Conservation (phyloP, 371 early-diverging fungal genomes). For the Mortierella sp. region DNA sequence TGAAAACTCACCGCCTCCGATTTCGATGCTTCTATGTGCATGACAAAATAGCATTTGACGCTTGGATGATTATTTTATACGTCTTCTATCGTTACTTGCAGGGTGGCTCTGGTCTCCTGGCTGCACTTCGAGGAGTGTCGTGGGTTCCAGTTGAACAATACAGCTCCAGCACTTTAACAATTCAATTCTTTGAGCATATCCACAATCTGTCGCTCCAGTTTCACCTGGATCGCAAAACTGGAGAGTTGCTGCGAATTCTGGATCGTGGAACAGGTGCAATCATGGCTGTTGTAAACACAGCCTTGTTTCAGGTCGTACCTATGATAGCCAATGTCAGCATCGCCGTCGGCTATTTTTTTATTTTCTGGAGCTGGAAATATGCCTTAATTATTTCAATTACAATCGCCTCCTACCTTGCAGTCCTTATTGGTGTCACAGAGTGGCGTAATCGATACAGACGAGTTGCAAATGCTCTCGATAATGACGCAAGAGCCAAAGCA, state of each 20-base stretch:
- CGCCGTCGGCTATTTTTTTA: conserved; percentile 79
- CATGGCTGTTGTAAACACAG: conserved; percentile 81
- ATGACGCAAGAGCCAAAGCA: conserved; percentile 78
- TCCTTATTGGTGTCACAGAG: conserved; percentile 88
- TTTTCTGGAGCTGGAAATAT: conserved; percentile 77
- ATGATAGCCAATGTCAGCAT: conserved; percentile 86
- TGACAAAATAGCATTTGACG: conserved; percentile 22
- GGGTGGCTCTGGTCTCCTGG: conserved; percentile 85
- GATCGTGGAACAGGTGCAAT: conserved; percentile 91
- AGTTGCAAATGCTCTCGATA: conserved; percentile 79
- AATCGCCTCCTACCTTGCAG: conserved; percentile 84
- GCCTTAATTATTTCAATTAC: conserved; percentile 88
- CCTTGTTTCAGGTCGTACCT: conserved; percentile 92
- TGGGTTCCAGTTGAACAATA: conserved; percentile 94
- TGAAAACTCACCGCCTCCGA: neutral
- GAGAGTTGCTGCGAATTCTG: conserved; percentile 84
- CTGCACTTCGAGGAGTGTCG: conserved; percentile 79
- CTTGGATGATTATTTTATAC: conserved; percentile 59
- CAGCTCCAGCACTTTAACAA: conserved; percentile 86
- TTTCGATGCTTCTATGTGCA: neutral
- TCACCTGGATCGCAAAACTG: conserved; percentile 94
- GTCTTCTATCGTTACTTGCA: conserved; percentile 82
- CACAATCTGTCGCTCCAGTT: conserved; percentile 84
- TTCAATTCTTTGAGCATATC: conserved; percentile 89
- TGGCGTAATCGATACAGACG: conserved; percentile 92